A percentile compares a stretch with the other conserved stretches of the same genome.
Conservation (phyloP, 306 rosid genomes). For the Hippophae rhamnoides region DNA sequence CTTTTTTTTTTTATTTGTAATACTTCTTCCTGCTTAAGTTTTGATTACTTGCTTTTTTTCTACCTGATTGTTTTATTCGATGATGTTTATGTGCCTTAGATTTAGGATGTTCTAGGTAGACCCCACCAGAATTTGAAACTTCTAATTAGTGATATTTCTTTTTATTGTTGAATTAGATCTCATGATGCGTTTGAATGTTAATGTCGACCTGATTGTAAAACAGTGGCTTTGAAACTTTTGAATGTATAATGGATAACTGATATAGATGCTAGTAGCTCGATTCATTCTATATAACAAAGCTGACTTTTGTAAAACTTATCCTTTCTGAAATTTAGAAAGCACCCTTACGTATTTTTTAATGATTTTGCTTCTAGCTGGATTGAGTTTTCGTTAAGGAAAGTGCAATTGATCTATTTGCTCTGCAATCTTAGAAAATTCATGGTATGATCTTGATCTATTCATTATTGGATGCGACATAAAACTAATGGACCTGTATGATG, state of each 20-base stretch:
- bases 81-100: constrained; percentile 11
- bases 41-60: background rate
- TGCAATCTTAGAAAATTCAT: constrained; percentile 2
- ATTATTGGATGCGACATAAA: constrained; percentile 1
- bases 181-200: constrained; percentile 18
- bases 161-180: constrained; percentile 23
- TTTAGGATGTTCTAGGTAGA: constrained; percentile 17
- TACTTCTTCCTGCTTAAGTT: no score
- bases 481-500: constrained; percentile 21
- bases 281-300: constrained; percentile 3
- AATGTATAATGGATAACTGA: constrained; percentile 3
- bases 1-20: constrained; percentile 2
- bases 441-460: constrained; percentile 2
- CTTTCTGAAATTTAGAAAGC: constrained; percentile 3
- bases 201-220: constrained; percentile 15
- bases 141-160: constrained; percentile 1
- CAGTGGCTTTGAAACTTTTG: constrained; percentile 8
- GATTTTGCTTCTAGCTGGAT: constrained; percentile 15
- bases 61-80: constrained; percentile 9
- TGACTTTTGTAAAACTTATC: constrained; percentile 7
- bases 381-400: constrained; percentile 8
- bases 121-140: constrained; percentile 25
- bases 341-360: background rate
- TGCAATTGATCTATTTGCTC: background rate
- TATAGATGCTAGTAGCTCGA: background rate